Evolutionary conservation across 2,329 filamentous ascomycete species (phyloP), one percentile per base, ranked within the genome.

Genomic region (Rhytidhysteron rufulum): DNA sequence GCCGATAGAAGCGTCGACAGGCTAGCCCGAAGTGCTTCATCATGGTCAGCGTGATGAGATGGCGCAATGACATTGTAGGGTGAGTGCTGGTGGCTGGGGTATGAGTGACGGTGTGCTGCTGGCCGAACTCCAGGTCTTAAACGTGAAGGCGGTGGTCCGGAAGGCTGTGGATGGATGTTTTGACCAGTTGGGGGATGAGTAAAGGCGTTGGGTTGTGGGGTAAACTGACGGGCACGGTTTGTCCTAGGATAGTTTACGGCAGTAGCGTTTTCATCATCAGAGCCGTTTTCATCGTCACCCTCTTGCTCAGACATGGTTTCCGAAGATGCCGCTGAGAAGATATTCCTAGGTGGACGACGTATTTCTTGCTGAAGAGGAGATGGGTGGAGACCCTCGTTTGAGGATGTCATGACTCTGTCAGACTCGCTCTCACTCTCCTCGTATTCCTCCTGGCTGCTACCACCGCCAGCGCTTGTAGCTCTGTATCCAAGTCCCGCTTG

Each of bases 1-100:
- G 88, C 95, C n/a, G 91, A 96, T 10, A 98, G 79, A 10, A 98
- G 77, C 0, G 93, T 97, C 1, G 89, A 95, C n/a, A 98, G 75
- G 35, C 88, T 95, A 16, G 93, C 89, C 24, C 93, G 83, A 9
- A 98, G 75, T 2, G 89, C 93, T 21, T 89, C 93, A 55, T 98
- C 93, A 54, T 97, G 90, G 54, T 97, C 89, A 34, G 87, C 83
- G 52, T 88, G 87, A 54, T 87, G 81, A 3, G 80, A 79, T 2
- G 87, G 84, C 0, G 85, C 83, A 59, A 88, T 79, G 61, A 86
- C 80, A 62, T 82, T 85, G 59, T 77, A 80, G 8, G 78, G 77
- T 29, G 70, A 69, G 55, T 80, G 79, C 36, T 75, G 71, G 32
- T 60, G 58, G 24, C 15, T 5, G 11, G 63, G 58, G 39, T 63